A percentile compares a stretch with the other conserved stretches of the same genome.
These are phyloP conservation scores for Fusarium sp. DNA, from an alignment of 2,329 filamentous ascomycete species.

Conservation along the genomic window DNA sequence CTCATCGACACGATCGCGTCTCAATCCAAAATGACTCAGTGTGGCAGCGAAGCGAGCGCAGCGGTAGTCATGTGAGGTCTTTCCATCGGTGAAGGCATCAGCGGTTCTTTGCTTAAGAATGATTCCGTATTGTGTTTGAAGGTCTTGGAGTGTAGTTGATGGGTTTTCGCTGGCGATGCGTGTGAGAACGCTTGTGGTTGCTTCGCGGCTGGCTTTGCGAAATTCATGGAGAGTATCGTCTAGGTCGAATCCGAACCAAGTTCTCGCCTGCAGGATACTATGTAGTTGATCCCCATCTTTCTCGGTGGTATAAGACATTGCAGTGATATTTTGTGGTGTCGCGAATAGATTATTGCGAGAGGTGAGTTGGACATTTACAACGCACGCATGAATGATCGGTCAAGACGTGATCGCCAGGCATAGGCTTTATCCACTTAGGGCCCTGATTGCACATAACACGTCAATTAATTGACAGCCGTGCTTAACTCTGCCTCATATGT, in stretches of 20 bases:
- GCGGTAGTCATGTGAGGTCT: slow-evolving; percentile 54
- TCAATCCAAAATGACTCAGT: slow-evolving; percentile 41
- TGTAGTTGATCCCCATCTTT: not conserved
- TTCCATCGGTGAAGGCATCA: slow-evolving; percentile 55
- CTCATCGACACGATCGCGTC: slow-evolving; percentile 23
- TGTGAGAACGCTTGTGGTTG: slow-evolving; percentile 46
- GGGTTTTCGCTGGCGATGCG: slow-evolving; percentile 34
- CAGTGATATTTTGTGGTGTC: not conserved
- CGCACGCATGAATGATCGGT: not conserved
- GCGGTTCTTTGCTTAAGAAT: slow-evolving; percentile 49
- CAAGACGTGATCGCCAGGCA: not conserved
- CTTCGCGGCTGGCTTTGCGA: slow-evolving; percentile 50
- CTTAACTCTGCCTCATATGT: not conserved
- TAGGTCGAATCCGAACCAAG: slow-evolving; percentile 58
- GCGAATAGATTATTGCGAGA: not conserved
- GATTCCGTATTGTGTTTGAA: slow-evolving; percentile 42
- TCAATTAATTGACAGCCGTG: not conserved
- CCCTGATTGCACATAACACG: not conserved
- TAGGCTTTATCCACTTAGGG: not conserved
- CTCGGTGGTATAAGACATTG: not conserved
- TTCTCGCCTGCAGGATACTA: slow-evolving; percentile 9
- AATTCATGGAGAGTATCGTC: slow-evolving; percentile 60
- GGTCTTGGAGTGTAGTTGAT: not conserved
- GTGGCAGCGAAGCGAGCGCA: slow-evolving; percentile 50
- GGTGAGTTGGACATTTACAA: not conserved